phyloP scores from a whole-genome alignment of 495 filamentous ascomycete genomes.

The Neurospora sp. region DNA sequence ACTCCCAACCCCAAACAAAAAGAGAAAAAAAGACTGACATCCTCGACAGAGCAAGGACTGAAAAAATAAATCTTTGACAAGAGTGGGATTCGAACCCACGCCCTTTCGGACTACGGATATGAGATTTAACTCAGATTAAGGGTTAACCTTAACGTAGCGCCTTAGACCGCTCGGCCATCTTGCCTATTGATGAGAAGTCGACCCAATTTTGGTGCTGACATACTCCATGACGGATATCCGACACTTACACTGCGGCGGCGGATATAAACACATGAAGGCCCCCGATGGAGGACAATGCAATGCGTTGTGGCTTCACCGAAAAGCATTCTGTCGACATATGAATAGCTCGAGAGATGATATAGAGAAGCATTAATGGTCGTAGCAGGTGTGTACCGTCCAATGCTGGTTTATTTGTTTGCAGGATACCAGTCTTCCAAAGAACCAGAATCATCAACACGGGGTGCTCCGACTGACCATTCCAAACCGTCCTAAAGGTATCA shows the following conservation, averaged over 20 bases:
- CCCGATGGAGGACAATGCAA: not conserved
- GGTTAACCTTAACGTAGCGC: constrained; percentile 20
- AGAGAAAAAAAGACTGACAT: not conserved
- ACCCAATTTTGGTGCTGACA: not conserved
- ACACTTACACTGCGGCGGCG: not conserved
- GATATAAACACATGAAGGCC: not conserved
- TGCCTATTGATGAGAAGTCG: not conserved
- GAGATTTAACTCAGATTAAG: constrained; percentile 6
- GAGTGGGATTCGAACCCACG: constrained; percentile 12
- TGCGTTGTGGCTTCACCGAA: not conserved
- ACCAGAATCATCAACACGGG: too few relatives aligned
- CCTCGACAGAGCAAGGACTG: not conserved
- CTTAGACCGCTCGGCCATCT: constrained; percentile 20
- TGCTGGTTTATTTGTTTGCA: not conserved
- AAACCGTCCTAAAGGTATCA: too few relatives aligned
- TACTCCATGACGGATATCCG: not conserved
- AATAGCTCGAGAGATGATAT: not conserved
- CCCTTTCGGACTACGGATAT: constrained; percentile 3
- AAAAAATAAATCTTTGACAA: not conserved
- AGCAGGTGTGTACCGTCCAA: not conserved
- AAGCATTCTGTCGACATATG: not conserved
- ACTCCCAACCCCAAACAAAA: not conserved
- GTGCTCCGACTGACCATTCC: too few relatives aligned
- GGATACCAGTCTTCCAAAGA: too few relatives aligned
- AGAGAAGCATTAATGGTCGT: not conserved